These are phyloP conservation scores for Penicillium sp. DNA, from an alignment of 2,329 filamentous ascomycete genomes.

Conservation along the genomic window DNA sequence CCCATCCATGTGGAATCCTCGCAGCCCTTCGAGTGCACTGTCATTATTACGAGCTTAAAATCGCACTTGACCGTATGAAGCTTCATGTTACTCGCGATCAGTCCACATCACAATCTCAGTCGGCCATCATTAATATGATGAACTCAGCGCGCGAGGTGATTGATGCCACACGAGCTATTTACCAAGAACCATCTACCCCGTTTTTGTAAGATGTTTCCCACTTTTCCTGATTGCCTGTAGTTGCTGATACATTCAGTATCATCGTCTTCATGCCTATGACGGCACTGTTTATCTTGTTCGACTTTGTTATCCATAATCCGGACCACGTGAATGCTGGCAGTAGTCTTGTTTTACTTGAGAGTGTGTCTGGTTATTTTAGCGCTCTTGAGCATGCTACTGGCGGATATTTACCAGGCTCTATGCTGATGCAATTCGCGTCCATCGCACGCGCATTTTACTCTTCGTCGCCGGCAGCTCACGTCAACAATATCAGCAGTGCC, in stretches of 20 bases:
- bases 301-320: background rate
- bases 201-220: background rate
- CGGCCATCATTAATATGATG: background rate
- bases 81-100: background rate
- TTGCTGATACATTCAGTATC: background rate
- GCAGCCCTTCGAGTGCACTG: background rate
- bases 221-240: background rate
- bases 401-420: background rate
- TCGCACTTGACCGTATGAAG: background rate
- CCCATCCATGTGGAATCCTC: background rate
- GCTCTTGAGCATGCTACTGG: background rate
- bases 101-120: background rate
- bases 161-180: background rate
- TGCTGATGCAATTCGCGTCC: background rate
- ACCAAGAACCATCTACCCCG: background rate
- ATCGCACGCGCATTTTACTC: background rate
- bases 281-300: background rate
- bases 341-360: background rate
- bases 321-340: background rate
- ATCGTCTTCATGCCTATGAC: background rate
- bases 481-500: background rate
- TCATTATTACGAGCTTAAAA: background rate
- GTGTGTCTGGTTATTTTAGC: background rate
- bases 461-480: background rate
- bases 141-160: background rate